Percentiles rank a stretch among this genome's conserved stretches.
phyloP scores from a whole-genome alignment of 306 rosid genomes.

The Clitoria ternatea region DNA sequence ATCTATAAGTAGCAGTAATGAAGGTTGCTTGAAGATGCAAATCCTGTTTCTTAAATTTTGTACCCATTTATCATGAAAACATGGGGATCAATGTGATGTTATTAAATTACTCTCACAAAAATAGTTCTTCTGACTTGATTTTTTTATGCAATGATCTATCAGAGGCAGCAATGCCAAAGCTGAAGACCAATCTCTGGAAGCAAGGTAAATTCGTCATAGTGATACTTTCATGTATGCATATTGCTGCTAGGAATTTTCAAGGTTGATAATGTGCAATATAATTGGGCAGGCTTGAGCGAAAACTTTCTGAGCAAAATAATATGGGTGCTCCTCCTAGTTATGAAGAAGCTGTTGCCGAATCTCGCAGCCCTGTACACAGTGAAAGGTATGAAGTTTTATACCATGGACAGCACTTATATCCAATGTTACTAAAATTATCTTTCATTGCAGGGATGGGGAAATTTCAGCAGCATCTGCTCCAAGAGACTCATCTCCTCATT shows the following conservation, averaged over 20 bases:
- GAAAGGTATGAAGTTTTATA: slow-evolving; percentile 55
- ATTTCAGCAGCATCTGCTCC: slow-evolving; percentile 58
- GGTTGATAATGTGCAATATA: slow-evolving; percentile 26
- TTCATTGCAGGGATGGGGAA: slow-evolving; percentile 61
- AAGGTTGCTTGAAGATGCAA: background rate
- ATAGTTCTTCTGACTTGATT: slow-evolving; percentile 18
- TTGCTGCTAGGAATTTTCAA: slow-evolving; percentile 3
- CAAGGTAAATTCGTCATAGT: slow-evolving; percentile 49
- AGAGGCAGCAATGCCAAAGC: slow-evolving; percentile 67
- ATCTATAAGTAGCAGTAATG: slow-evolving; percentile 4
- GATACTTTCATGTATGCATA: background rate
- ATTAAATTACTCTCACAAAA: slow-evolving; percentile 7
- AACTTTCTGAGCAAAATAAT: slow-evolving; percentile 78
- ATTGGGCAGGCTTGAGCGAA: slow-evolving; percentile 56
- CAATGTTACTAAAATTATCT: slow-evolving; percentile 17
- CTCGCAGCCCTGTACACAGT: slow-evolving; percentile 64
- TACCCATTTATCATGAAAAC: background rate
- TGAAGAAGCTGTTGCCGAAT: slow-evolving; percentile 75
- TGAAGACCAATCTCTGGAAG: slow-evolving; percentile 76
- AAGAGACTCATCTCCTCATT: slow-evolving; percentile 49
- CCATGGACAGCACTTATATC: background rate
- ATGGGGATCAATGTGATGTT: background rate
- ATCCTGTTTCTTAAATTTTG: background rate
- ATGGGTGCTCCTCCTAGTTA: slow-evolving; percentile 80
- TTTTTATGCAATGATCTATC: slow-evolving; percentile 21